A percentile compares a stretch with the other conserved stretches of the same genome.
Conservation (phyloP, 495 filamentous ascomycete genomes). For the Penicillium steckii region DNA sequence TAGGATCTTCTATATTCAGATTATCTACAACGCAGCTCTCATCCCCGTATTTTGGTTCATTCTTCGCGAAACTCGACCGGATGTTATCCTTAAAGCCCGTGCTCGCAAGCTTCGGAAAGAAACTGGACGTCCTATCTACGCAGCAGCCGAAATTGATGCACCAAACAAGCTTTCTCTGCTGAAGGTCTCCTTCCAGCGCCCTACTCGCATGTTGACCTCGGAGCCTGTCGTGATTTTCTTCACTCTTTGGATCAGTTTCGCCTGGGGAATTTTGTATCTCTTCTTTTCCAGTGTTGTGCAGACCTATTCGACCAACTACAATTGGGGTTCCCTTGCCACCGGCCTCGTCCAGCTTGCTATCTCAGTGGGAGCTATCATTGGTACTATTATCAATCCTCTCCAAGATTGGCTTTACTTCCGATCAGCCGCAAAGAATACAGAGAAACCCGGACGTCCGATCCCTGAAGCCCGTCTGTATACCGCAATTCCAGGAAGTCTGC, state of each 20-base stretch:
- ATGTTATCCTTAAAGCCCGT: constrained; percentile 56
- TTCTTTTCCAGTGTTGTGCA: constrained; percentile 43
- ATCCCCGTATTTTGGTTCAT: constrained; percentile 43
- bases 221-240: constrained; percentile 54
- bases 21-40: constrained; percentile 47
- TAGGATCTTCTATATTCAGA: constrained; percentile 53
- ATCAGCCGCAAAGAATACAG: constrained; percentile 24
- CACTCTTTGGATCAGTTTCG: constrained; percentile 53
- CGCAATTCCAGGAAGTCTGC: constrained; percentile 37
- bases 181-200: constrained; percentile 41
- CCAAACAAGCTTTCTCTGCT: constrained; percentile 23
- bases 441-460: constrained; percentile 30
- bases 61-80: constrained; percentile 41
- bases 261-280: constrained; percentile 52
- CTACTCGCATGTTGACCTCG: constrained; percentile 48
- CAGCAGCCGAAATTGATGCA: constrained; percentile 29
- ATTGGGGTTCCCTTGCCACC: constrained; percentile 31
- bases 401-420: constrained; percentile 39
- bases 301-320: constrained; percentile 38
- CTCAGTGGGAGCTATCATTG: constrained; percentile 40
- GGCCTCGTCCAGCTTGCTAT: constrained; percentile 43
- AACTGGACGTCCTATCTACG: constrained; percentile 50
- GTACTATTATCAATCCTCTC: constrained; percentile 40
- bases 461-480: constrained; percentile 45
- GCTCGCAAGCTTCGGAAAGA: constrained; percentile 61